A percentile compares a stretch with the other conserved stretches of the same genome.
These are phyloP conservation scores for Polyrhizophydium stewartii DNA, from an alignment of 371 early-diverging fungal genomes.

Conservation along the genomic window DNA sequence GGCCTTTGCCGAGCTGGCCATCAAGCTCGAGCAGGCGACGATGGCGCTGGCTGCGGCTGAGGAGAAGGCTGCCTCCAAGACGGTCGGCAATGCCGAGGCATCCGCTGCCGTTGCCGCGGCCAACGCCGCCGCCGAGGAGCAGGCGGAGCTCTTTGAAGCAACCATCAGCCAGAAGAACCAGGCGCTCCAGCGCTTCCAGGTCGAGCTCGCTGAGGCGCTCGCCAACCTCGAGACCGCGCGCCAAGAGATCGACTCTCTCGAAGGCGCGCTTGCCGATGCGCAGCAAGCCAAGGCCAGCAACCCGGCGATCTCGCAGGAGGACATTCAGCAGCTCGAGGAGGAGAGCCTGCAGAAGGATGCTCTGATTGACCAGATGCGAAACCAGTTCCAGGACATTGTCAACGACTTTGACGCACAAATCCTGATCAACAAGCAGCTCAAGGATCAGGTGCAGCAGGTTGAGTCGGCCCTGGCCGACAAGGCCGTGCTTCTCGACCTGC, in stretches of 20 bases:
- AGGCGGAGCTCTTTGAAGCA: not conserved
- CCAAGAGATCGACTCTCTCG: not conserved
- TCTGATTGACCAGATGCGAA: slow-evolving; percentile 1
- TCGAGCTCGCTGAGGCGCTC: not conserved
- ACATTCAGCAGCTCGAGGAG: slow-evolving; percentile 4
- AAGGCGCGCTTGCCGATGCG: not conserved
- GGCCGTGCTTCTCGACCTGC: not conserved
- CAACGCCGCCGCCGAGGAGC: not conserved
- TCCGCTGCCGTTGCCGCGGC: not conserved
- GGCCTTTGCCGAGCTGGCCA: not conserved
- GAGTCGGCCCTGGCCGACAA: slow-evolving; percentile 2
- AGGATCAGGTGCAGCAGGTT: not conserved
- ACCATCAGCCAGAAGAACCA: not conserved
- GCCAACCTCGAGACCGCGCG: not conserved
- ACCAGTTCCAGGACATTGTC: not conserved
- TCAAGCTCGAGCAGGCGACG: not conserved
- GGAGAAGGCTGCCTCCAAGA: no score
- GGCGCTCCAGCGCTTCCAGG: not conserved
- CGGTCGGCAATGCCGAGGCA: not conserved
- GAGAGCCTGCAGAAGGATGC: not conserved
- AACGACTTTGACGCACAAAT: slow-evolving; percentile 3
- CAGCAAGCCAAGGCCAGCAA: not conserved
- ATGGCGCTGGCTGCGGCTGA: not conserved
- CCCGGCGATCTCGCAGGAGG: not conserved
- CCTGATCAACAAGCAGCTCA: not conserved